Conservation (phyloP, 2,329 filamentous ascomycete genomes). For the Chaetomium strumarium region DNA sequence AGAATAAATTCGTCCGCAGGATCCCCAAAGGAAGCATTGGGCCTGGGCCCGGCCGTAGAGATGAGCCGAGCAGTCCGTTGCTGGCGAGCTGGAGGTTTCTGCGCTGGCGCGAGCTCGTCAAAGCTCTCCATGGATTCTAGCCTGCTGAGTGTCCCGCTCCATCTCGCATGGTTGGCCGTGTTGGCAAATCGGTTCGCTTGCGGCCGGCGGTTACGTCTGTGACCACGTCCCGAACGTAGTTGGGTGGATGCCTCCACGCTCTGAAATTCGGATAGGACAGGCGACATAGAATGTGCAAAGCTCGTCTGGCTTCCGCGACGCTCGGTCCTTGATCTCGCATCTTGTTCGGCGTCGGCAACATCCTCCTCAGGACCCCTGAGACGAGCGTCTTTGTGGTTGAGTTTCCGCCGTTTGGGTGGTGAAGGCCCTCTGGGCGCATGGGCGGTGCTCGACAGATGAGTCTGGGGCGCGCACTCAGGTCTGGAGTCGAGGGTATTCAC, state of each 20-base stretch:
- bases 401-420: constrained; percentile 15
- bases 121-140: constrained; percentile 6
- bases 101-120: constrained; percentile 11
- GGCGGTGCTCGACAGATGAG: not conserved
- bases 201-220: constrained; percentile 14
- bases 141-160: not conserved
- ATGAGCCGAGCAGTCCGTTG: constrained; percentile 9
- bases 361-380: constrained; percentile 6
- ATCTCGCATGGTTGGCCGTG: not conserved
- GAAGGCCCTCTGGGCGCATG: not conserved
- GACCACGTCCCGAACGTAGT: constrained; percentile 2
- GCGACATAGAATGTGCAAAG: constrained; percentile 6
- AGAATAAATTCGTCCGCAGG: constrained; percentile 14
- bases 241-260: constrained; percentile 2
- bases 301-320: constrained; percentile 15
- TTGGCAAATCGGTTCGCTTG: not conserved
- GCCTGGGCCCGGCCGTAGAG: not conserved
- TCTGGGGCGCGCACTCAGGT: not conserved
- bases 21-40: not conserved
- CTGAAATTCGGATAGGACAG: constrained; percentile 12
- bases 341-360: constrained; percentile 10
- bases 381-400: not conserved
- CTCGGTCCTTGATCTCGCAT: constrained; percentile 4
- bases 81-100: not conserved
- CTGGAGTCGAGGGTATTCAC: constrained; percentile 16